Conservation (phyloP, 345 rosid species). For the Arabis alpina region DNA sequence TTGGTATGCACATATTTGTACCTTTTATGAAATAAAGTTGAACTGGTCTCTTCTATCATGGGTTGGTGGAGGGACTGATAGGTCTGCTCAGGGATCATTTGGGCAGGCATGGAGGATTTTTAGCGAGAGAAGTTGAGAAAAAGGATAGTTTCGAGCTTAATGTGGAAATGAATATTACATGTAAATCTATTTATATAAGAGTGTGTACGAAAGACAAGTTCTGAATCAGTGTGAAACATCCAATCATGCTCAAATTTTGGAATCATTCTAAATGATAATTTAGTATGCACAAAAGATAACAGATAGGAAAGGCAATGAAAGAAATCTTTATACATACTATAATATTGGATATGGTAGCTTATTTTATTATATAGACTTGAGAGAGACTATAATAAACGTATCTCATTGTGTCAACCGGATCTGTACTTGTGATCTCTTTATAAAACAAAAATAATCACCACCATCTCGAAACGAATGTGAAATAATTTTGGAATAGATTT, state of each 20-base stretch:
- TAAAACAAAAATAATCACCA: slow-evolving; percentile 11
- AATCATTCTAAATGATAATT: slow-evolving; percentile 26
- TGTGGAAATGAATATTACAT: slow-evolving; percentile 21
- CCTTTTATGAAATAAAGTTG: slow-evolving; percentile 58
- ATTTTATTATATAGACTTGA: background rate
- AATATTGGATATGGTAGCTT: slow-evolving; percentile 12
- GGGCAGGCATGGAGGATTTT: slow-evolving; percentile 52
- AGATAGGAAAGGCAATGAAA: slow-evolving; percentile 12
- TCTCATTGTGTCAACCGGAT: slow-evolving; percentile 12
- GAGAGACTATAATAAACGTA: slow-evolving; percentile 1
- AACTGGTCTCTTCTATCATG: slow-evolving; percentile 43
- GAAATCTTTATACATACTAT: background rate
- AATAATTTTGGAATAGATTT: slow-evolving; percentile 14
- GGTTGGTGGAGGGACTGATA: slow-evolving; percentile 53
- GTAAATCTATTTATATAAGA: slow-evolving; percentile 27
- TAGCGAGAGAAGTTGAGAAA: background rate
- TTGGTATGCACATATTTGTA: slow-evolving; percentile 13
- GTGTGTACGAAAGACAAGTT: slow-evolving; percentile 14
- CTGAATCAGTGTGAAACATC: slow-evolving; percentile 37
- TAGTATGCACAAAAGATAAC: slow-evolving; percentile 20
- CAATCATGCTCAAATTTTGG: slow-evolving; percentile 34
- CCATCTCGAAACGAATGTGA: background rate
- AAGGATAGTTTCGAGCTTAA: slow-evolving; percentile 9
- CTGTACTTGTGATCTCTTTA: slow-evolving; percentile 6
- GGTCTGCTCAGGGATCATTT: slow-evolving; percentile 55